Percentiles rank a stretch among this genome's conserved stretches.
Evolutionary conservation across 2,329 filamentous ascomycete genomes (phyloP).

Genomic region (Pestalotiopsis fici): DNA sequence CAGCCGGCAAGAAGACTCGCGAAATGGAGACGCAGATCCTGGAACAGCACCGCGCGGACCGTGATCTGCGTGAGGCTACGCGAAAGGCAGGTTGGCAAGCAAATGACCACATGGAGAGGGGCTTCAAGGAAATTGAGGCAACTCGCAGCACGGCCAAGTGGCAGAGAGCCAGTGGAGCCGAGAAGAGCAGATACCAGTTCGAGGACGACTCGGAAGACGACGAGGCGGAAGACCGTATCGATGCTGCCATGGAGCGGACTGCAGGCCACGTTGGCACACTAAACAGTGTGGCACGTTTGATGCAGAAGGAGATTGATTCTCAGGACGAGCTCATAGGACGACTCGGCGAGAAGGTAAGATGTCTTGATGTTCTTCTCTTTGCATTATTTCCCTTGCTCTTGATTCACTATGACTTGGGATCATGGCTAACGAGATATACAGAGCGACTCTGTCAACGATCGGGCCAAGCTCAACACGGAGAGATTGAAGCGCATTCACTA

Average conservation of each 20-base stretch:
- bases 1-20: slow-evolving; percentile 63
- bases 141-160: slow-evolving; percentile 10
- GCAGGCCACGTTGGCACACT: slow-evolving; percentile 68
- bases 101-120: slow-evolving; percentile 49
- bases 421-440: slow-evolving; percentile 32
- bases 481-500: slow-evolving; percentile 62
- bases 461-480: slow-evolving; percentile 77
- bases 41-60: slow-evolving; percentile 67
- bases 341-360: slow-evolving; percentile 72
- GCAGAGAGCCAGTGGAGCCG: slow-evolving; percentile 47
- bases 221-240: slow-evolving; percentile 61
- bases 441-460: slow-evolving; percentile 83
- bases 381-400: not conserved
- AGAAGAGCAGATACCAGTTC: slow-evolving; percentile 74
- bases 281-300: slow-evolving; percentile 73
- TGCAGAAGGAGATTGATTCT: slow-evolving; percentile 71
- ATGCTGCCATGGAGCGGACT: slow-evolving; percentile 67
- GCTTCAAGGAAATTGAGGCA: slow-evolving; percentile 29
- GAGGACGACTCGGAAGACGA: slow-evolving; percentile 60
- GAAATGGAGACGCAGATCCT: slow-evolving; percentile 70
- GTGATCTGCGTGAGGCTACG: slow-evolving; percentile 65
- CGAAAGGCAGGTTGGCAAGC: slow-evolving; percentile 54
- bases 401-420: slow-evolving; percentile 3
- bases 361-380: not conserved
- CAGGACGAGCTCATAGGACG: slow-evolving; percentile 77